Percentiles rank a stretch among this genome's conserved stretches.
Conservation (phyloP, 805 yeast genomes). For the Kodamaea kaohsiungensis region DNA sequence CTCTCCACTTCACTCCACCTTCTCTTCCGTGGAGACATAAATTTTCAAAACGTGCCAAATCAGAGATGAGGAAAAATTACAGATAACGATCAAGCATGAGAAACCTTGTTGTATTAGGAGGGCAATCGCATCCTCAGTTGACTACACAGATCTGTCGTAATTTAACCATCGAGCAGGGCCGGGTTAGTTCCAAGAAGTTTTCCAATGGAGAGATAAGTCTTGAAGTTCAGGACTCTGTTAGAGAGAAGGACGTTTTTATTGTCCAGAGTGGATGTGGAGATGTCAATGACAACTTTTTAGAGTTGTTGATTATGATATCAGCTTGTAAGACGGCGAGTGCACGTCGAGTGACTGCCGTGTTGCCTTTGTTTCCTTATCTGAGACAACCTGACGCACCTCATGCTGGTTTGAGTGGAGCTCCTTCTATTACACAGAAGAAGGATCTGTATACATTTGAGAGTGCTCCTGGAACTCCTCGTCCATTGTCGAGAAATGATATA, state of each 20-base stretch:
- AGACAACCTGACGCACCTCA: constrained; percentile 95
- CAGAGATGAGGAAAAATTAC: background rate
- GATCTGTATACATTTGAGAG: constrained; percentile 50
- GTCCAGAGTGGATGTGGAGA: constrained; percentile 85
- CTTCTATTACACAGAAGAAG: constrained; percentile 40
- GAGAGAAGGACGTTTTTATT: constrained; percentile 95
- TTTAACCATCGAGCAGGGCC: constrained; percentile 72
- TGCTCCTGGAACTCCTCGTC: constrained; percentile 53
- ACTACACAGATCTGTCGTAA: constrained; percentile 74
- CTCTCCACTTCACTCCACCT: background rate
- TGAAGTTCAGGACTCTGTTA: constrained; percentile 80
- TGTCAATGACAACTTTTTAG: constrained; percentile 85
- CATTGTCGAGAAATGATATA: constrained; percentile 30
- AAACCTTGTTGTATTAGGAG: constrained; percentile 86
- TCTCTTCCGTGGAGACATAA: background rate
- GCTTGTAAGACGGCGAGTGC: constrained; percentile 94
- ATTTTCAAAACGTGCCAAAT: background rate
- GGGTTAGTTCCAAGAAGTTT: constrained; percentile 59
- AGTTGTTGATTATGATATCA: constrained; percentile 78
- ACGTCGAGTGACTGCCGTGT: constrained; percentile 81
- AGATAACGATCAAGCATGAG: constrained; percentile 48
- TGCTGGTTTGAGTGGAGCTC: constrained; percentile 69
- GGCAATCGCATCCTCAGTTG: constrained; percentile 83
- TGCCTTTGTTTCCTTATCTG: constrained; percentile 93
- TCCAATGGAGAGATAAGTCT: constrained; percentile 95